These are phyloP conservation scores for Phaeotremella fagi DNA, from an alignment of 768 basidiomycete genomes.

Conservation along the genomic window DNA sequence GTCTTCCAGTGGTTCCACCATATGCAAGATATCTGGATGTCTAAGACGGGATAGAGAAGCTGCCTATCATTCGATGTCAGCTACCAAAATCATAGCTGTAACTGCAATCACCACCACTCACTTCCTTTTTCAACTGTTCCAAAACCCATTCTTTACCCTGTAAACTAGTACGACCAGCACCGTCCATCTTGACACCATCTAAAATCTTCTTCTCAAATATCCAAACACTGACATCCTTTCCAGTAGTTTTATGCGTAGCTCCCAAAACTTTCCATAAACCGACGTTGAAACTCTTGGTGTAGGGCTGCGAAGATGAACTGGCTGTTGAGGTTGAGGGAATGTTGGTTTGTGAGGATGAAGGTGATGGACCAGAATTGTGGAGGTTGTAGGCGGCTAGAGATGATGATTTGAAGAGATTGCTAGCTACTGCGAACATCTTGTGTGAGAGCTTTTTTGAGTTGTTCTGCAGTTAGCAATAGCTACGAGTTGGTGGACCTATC, in stretches of 20 bases:
- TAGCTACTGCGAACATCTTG: conserved; percentile 29
- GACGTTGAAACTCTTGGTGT: conserved; percentile 56
- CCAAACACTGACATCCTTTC: conserved; percentile 90
- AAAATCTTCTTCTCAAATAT: conserved; percentile 73
- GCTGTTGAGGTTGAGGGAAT: conserved; percentile 5
- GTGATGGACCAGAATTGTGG: conserved; percentile 13
- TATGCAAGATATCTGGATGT: conserved; percentile 92
- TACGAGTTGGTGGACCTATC: background rate
- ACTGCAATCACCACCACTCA: conserved; percentile 10
- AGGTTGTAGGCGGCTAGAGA: conserved; percentile 29
- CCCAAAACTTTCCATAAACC: conserved; percentile 86
- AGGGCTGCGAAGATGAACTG: background rate
- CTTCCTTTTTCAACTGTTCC: conserved; percentile 88
- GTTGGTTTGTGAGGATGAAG: conserved; percentile 25
- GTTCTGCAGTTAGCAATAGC: background rate
- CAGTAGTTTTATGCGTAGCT: conserved; percentile 81
- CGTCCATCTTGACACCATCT: conserved; percentile 64
- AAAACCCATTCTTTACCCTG: conserved; percentile 64
- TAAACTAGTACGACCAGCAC: conserved; percentile 23
- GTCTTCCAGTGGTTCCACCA: conserved; percentile 96
- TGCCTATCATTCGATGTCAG: conserved; percentile 52
- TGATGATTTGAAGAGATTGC: conserved; percentile 28
- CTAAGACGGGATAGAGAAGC: conserved; percentile 75
- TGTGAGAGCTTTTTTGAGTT: background rate
- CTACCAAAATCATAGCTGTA: background rate